These are phyloP conservation scores for Tremellales sp. DNA, from an alignment of 1,284 basidiomycete species.

Conservation along the genomic window DNA sequence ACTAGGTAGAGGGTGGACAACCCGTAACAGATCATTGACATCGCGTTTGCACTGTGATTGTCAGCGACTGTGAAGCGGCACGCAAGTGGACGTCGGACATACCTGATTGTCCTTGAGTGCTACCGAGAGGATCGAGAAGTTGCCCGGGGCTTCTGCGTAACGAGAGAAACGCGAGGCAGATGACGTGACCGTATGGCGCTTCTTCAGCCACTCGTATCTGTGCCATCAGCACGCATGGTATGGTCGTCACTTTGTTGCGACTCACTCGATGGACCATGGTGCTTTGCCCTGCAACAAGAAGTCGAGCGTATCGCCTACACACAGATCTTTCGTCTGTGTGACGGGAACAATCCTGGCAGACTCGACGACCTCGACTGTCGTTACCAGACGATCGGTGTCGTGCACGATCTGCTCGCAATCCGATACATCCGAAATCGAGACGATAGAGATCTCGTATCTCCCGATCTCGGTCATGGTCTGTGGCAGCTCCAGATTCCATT, in stretches of 20 bases:
- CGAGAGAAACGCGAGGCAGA: slow-evolving; percentile 77
- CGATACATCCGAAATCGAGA: slow-evolving; percentile 69
- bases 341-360: slow-evolving; percentile 86
- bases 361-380: slow-evolving; percentile 86
- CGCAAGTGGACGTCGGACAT: slow-evolving; percentile 2
- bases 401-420: slow-evolving; percentile 68
- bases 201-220: slow-evolving; percentile 78
- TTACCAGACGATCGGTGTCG: slow-evolving; percentile 61
- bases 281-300: slow-evolving; percentile 91
- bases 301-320: slow-evolving; percentile 83
- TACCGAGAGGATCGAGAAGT: slow-evolving; percentile 76
- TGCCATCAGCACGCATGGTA: background rate
- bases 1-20: slow-evolving; percentile 76
- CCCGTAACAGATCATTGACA: slow-evolving; percentile 69
- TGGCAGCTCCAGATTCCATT: slow-evolving; percentile 73
- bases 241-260: slow-evolving; percentile 8
- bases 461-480: slow-evolving; percentile 68
- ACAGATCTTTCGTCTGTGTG: slow-evolving; percentile 72
- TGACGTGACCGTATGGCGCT: slow-evolving; percentile 67
- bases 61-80: background rate
- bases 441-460: slow-evolving; percentile 71
- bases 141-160: slow-evolving; percentile 71
- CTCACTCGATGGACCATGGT: slow-evolving; percentile 88
- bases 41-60: slow-evolving; percentile 63
- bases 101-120: slow-evolving; percentile 80